Conservation (phyloP, 371 early-diverging fungal species). For the Zychaea mexicana region DNA sequence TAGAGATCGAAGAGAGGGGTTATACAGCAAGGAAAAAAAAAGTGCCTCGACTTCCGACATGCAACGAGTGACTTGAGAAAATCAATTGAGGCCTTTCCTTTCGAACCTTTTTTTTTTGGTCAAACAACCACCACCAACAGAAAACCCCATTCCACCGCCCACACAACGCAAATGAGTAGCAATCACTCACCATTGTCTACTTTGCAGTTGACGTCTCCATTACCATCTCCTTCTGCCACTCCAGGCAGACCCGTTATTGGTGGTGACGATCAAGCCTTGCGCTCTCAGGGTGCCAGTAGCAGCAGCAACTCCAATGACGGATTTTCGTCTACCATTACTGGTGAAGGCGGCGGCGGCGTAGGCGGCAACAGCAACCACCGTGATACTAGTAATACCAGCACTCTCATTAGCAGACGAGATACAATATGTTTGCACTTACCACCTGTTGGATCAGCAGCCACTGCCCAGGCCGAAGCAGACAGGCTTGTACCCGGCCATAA, state of each 20-base stretch:
- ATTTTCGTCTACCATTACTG: background rate
- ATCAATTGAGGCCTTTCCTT: too few relatives aligned
- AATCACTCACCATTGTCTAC: constrained; percentile 9
- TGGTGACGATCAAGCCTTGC: background rate
- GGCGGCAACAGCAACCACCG: constrained; percentile 1
- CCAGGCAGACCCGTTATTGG: background rate
- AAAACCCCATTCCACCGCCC: too few relatives aligned
- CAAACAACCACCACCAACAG: background rate
- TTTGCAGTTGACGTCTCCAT: constrained; percentile 15
- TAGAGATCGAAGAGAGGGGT: too few relatives aligned
- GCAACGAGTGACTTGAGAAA: too few relatives aligned
- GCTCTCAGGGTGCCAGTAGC: background rate
- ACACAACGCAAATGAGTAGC: constrained; percentile 10
- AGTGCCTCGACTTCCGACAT: too few relatives aligned
- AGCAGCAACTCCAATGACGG: background rate
- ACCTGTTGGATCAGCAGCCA: background rate
- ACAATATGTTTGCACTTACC: background rate
- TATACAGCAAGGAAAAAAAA: too few relatives aligned
- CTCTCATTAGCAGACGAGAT: background rate
- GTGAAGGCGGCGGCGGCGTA: constrained; percentile 1
- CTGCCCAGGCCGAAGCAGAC: background rate
- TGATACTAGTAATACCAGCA: too few relatives aligned
- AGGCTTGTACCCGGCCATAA: background rate
- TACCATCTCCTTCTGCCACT: constrained; percentile 22
- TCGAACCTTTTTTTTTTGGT: background rate